A percentile compares a stretch with the other conserved stretches of the same genome.
phyloP scores from a whole-genome alignment of 257 asterid species.

The Solanum virginianum region DNA sequence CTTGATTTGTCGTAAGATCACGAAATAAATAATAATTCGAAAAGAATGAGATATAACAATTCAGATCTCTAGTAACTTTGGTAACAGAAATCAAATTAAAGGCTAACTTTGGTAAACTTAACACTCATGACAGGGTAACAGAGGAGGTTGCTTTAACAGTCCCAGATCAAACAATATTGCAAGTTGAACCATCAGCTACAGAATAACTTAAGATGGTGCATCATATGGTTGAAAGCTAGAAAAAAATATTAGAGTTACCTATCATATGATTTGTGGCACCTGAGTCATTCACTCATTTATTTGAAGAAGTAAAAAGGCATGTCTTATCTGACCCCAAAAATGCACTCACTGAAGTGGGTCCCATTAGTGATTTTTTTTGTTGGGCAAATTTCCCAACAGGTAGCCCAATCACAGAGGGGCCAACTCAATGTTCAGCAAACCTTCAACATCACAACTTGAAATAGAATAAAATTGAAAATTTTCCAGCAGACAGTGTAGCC shows the following conservation, averaged over 20 bases:
- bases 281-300: neutral
- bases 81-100: no score
- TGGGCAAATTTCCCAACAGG: no score
- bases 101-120: no score
- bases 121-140: neutral
- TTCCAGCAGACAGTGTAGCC: no score
- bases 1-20: no score
- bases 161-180: neutral
- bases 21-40: no score
- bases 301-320: neutral
- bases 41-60: no score
- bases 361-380: neutral
- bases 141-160: neutral
- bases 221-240: neutral
- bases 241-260: neutral
- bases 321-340: neutral
- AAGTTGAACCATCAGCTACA: neutral
- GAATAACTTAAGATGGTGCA: neutral
- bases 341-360: neutral
- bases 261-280: neutral
- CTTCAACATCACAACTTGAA: no score
- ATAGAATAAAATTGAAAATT: no score
- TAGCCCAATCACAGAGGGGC: no score
- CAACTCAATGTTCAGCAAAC: no score
- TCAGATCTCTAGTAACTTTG: no score